Conservation (phyloP, 176 grass and related monocot genomes). For the Sorghum bicolor region DNA sequence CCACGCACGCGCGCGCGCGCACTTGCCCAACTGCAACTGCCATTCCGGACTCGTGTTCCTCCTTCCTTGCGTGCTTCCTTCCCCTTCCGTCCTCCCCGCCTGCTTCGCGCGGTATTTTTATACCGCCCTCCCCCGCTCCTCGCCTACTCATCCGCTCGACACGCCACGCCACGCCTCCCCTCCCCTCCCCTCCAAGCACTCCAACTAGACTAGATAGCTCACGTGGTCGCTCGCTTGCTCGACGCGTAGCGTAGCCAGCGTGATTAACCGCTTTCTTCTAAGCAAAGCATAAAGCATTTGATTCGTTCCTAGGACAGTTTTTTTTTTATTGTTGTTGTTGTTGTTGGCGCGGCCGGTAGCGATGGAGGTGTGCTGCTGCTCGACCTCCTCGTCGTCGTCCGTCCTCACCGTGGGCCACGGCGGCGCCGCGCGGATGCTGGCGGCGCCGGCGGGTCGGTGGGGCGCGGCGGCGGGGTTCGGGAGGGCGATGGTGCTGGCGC, state of each 20-base stretch:
- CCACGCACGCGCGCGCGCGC: background rate
- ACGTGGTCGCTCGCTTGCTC: background rate
- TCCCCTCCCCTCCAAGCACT: background rate
- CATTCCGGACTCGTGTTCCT: background rate
- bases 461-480: constrained; percentile 15
- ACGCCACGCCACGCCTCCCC: background rate
- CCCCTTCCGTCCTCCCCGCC: background rate
- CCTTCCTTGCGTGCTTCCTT: constrained; percentile 48
- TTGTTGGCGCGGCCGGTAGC: background rate
- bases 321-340: background rate
- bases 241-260: background rate
- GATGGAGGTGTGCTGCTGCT: constrained; percentile 60
- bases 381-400: constrained; percentile 33
- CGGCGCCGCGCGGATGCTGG: background rate
- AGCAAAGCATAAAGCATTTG: background rate
- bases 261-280: background rate
- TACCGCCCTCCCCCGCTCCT: background rate
- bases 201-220: background rate
- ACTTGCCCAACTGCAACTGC: background rate
- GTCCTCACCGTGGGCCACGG: background rate
- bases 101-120: constrained; percentile 7
- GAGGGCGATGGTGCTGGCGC: constrained; percentile 40
- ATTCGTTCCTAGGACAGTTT: background rate
- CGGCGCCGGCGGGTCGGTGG: constrained; percentile 11
- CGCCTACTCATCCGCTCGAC: background rate